Conservation (phyloP, 768 basidiomycete species). For the Multifurca ochricompacta region DNA sequence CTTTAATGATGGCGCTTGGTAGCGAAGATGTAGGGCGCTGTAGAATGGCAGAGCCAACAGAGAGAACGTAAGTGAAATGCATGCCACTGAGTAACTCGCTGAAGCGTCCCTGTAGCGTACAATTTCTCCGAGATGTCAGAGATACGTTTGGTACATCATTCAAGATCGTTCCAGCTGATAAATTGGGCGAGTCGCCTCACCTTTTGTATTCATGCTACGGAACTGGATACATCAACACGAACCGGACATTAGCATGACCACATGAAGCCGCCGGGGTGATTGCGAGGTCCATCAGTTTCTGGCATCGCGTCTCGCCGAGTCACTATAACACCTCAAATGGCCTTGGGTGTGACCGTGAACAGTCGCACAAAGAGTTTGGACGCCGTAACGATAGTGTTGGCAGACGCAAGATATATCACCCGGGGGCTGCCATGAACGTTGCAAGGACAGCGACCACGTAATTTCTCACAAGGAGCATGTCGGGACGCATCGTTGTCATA, state of each 20-base stretch:
- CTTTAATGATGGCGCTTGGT: slow-evolving; percentile 91
- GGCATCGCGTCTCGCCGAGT: not conserved
- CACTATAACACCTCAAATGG: too few species aligned
- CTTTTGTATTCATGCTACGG: slow-evolving; percentile 88
- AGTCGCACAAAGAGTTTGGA: too few species aligned
- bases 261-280: not conserved
- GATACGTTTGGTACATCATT: slow-evolving; percentile 86
- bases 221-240: slow-evolving; percentile 84
- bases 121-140: slow-evolving; percentile 80
- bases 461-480: not conserved
- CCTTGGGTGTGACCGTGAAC: too few species aligned
- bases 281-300: not conserved
- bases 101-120: slow-evolving; percentile 50
- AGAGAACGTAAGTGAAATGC: slow-evolving; percentile 46
- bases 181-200: slow-evolving; percentile 43
- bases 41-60: slow-evolving; percentile 75
- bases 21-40: slow-evolving; percentile 94
- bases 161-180: slow-evolving; percentile 68
- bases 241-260: slow-evolving; percentile 60
- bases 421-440: not conserved
- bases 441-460: not conserved
- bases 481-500: not conserved
- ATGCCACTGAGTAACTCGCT: slow-evolving; percentile 8
- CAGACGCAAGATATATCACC: not conserved
- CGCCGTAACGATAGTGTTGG: not conserved